Evolutionary conservation across 495 filamentous ascomycete genomes (phyloP).

Genomic region (Amorphotheca resinae): DNA sequence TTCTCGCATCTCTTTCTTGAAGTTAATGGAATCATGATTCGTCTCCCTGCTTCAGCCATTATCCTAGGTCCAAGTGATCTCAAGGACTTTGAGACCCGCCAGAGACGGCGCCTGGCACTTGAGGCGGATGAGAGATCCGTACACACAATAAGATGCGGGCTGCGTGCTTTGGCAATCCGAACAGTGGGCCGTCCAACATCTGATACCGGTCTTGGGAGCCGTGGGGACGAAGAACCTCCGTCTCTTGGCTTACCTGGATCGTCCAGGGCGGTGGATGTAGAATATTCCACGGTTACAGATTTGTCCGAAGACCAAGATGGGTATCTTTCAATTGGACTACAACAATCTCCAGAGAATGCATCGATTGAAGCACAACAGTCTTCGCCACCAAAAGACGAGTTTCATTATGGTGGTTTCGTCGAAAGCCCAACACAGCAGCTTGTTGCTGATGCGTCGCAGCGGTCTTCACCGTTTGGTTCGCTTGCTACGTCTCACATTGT

Average conservation of each 20-base stretch:
- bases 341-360: slow-evolving; percentile 11
- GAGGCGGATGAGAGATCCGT: neutral
- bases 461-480: slow-evolving; percentile 17
- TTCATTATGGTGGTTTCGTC: slow-evolving; percentile 19
- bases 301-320: neutral
- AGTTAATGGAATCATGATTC: slow-evolving; percentile 38
- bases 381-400: slow-evolving; percentile 11
- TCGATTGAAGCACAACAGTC: slow-evolving; percentile 5
- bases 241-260: neutral
- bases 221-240: neutral
- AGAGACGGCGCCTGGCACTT: slow-evolving; percentile 11
- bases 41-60: slow-evolving; percentile 39
- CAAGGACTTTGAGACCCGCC: slow-evolving; percentile 31
- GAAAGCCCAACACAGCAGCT: slow-evolving; percentile 5
- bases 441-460: neutral
- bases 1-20: too few relatives aligned
- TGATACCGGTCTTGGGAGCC: neutral
- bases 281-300: neutral
- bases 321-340: neutral
- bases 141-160: neutral
- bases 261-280: neutral
- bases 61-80: slow-evolving; percentile 41
- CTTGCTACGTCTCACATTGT: neutral
- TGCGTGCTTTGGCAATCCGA: neutral
- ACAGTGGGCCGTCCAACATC: neutral